These are phyloP conservation scores for Thalassia testudinum DNA, from an alignment of 116 monocot genomes.

Conservation along the genomic window DNA sequence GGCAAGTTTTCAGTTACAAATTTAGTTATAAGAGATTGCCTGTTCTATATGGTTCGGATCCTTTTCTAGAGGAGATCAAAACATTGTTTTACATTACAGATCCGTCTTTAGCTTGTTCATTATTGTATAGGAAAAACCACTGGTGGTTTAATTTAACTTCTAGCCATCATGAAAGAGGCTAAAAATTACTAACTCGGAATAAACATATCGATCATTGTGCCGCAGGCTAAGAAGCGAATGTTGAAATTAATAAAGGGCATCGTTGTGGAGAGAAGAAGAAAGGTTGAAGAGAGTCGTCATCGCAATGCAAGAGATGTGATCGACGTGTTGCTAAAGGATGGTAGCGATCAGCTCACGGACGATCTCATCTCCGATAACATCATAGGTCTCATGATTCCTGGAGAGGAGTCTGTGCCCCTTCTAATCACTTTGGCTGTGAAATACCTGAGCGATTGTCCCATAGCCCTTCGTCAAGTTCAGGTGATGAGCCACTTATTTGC, in stretches of 20 bases:
- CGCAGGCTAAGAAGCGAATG: constrained; percentile 70
- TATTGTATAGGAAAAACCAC: no score
- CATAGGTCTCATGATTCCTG: constrained; percentile 90
- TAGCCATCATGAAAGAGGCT: no score
- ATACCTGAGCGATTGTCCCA: constrained; percentile 70
- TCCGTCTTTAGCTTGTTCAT: no score
- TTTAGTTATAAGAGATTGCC: no score
- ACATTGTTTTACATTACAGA: no score
- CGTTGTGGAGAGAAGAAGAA: constrained; percentile 46
- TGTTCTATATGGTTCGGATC: no score
- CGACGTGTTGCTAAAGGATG: constrained; percentile 48
- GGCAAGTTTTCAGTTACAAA: constrained; percentile 13
- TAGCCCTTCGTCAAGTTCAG: constrained; percentile 55
- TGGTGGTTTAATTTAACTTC: no score
- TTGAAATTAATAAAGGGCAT: constrained; percentile 31
- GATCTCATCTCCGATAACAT: constrained; percentile 65
- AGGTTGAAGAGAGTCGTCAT: neutral
- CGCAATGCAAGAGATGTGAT: constrained; percentile 26
- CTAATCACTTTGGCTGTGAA: constrained; percentile 66
- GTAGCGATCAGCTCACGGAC: constrained; percentile 48
- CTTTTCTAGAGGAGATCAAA: no score
- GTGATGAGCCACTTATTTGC: constrained; percentile 14
- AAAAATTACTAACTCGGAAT: no score
- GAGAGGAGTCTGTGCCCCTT: constrained; percentile 79
- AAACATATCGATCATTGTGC: neutral